Percentiles rank a stretch among this genome's conserved stretches.
Conservation (phyloP, 352 stramenopile species). For the Stramenopiles sp. region DNA sequence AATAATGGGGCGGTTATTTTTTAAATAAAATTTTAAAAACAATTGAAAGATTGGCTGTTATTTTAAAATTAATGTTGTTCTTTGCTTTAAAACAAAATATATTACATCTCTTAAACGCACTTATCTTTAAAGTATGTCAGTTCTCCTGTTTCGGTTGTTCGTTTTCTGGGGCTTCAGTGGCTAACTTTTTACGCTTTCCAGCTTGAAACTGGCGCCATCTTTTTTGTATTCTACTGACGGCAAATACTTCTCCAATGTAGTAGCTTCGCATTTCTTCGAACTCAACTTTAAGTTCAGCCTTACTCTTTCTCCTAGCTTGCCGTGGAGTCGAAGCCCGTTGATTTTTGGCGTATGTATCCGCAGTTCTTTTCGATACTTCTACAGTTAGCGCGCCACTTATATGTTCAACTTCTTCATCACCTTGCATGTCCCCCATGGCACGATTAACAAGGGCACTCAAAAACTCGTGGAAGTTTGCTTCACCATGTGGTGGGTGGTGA, state of each 20-base stretch:
- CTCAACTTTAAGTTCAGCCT: neutral
- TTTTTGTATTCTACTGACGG: neutral
- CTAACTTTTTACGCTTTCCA: too few relatives aligned
- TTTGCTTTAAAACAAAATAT: too few relatives aligned
- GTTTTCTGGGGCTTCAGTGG: too few relatives aligned
- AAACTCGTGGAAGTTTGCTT: constrained; percentile 7
- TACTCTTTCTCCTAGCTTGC: neutral
- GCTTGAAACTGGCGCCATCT: neutral
- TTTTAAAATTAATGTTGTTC: too few relatives aligned
- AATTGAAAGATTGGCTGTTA: too few relatives aligned
- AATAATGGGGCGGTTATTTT: too few relatives aligned
- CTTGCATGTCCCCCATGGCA: neutral
- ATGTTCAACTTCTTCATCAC: neutral
- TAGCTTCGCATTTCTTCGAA: neutral
- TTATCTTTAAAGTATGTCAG: too few relatives aligned
- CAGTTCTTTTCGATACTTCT: neutral
- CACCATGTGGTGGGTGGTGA: neutral
- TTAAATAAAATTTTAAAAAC: too few relatives aligned
- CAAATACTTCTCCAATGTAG: neutral
- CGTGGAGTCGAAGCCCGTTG: neutral
- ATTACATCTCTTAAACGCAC: too few relatives aligned
- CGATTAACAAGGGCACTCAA: neutral
- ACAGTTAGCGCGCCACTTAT: neutral
- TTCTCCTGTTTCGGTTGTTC: too few relatives aligned
- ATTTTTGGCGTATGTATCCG: neutral